phyloP scores from a whole-genome alignment of 345 rosid species.

The Ceriops zippeliana region DNA sequence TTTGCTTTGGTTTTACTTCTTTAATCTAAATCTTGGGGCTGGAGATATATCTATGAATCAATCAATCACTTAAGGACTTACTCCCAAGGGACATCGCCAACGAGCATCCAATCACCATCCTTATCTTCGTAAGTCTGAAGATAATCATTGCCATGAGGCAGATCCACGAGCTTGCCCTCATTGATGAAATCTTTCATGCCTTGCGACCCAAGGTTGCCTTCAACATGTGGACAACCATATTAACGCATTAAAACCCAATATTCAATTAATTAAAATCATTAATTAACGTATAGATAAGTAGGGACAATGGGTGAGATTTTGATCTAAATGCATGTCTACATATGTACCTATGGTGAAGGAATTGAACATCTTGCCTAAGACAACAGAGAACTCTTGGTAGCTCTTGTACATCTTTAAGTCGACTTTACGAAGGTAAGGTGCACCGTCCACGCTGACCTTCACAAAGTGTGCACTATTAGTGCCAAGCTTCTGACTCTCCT shows the following conservation, averaged over 20 bases:
- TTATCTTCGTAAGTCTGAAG: constrained; percentile 92
- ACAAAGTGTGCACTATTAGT: constrained; percentile 42
- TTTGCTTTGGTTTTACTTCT: not conserved
- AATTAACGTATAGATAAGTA: too few relatives aligned
- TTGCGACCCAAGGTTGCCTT: constrained; percentile 68
- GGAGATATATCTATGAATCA: not conserved
- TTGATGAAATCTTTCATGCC: constrained; percentile 79
- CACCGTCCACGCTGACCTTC: constrained; percentile 94
- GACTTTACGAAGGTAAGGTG: constrained; percentile 88
- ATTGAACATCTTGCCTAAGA: constrained; percentile 67
- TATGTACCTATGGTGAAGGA: constrained; percentile 70
- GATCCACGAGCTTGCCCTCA: constrained; percentile 66
- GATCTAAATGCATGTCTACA: not conserved
- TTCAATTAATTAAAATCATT: too few relatives aligned
- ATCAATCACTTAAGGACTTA: constrained; percentile 22
- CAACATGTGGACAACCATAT: not conserved
- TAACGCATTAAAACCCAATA: too few relatives aligned
- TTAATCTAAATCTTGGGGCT: not conserved
- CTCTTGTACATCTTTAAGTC: constrained; percentile 68
- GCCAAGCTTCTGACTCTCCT: constrained; percentile 25
- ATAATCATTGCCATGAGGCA: constrained; percentile 65
- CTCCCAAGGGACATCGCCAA: constrained; percentile 98
- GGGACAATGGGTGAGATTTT: too few relatives aligned
- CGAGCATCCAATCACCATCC: constrained; percentile 97
- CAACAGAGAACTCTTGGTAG: constrained; percentile 65